A percentile compares a stretch with the other conserved stretches of the same genome.
These are phyloP conservation scores for Oryza punctata DNA, from an alignment of 176 grass and related monocot species.

Conservation along the genomic window DNA sequence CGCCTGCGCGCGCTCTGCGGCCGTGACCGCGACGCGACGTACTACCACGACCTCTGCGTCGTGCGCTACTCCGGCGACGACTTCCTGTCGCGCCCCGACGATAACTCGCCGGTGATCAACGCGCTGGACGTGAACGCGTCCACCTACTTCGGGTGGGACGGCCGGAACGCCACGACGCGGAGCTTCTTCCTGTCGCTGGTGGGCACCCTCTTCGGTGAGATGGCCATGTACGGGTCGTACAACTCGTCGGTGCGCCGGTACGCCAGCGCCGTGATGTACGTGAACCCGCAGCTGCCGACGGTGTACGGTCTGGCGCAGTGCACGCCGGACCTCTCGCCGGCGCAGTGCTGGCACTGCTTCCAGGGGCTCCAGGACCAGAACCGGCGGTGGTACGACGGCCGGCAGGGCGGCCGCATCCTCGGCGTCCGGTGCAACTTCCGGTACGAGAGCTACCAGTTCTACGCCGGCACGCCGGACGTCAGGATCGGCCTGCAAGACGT, in stretches of 20 bases:
- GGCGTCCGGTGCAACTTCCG: conserved; percentile 56
- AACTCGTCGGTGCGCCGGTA: conserved; percentile 42
- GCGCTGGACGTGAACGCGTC: conserved; percentile 48
- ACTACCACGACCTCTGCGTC: conserved; percentile 56
- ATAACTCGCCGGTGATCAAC: conserved; percentile 44
- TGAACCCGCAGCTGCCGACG: conserved; percentile 48
- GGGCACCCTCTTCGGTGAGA: conserved; percentile 50
- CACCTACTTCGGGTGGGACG: conserved; percentile 47
- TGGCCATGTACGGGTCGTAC: conserved; percentile 51
- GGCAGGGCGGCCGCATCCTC: conserved; percentile 45
- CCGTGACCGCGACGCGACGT: conserved; percentile 32
- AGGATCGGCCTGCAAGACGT: conserved; percentile 15
- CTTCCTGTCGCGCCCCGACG: conserved; percentile 36
- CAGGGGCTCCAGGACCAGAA: conserved; percentile 27
- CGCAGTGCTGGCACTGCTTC: conserved; percentile 58
- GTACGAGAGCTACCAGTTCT: conserved; percentile 56
- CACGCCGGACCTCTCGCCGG: conserved; percentile 41
- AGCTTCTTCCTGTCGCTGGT: conserved; percentile 49
- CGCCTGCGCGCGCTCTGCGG: conserved; percentile 14
- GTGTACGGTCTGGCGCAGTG: conserved; percentile 76
- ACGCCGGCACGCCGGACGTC: conserved; percentile 42
- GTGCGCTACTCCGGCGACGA: conserved; percentile 52
- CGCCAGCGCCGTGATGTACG: conserved; percentile 48
- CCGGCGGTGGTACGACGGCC: conserved; percentile 34
- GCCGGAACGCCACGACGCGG: conserved; percentile 42